Base-by-base conservation (phyloP, 208 protist genomes). In the Acanthamoeba healyi region DNA sequence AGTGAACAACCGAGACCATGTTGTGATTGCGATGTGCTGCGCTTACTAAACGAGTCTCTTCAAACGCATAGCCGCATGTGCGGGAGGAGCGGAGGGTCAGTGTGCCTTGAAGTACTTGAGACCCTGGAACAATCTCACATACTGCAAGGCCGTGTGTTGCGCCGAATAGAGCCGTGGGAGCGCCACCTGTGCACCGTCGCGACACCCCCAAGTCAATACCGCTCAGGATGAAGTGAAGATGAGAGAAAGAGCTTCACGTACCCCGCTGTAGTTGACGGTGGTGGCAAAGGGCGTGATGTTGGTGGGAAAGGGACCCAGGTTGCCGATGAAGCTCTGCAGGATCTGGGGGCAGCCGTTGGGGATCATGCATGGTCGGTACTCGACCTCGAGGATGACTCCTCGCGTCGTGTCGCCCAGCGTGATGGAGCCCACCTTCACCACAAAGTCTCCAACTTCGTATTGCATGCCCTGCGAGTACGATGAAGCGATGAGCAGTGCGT, bases 351-450 rank as follows among this genome's bases (percentile, higher is more conserved):
- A 87, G 3, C 49, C 46, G 44, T 87, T 87, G 79, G 79, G 79
- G 26, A 61, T 61, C 46, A 87, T 34, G 44, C 79, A 87, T 0
- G 79, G 79, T 29, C 79, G 42, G 79, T 87, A 87, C 79, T 87
- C 79, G 6, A 87, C 79, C 79, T 87, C 79, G 14, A 87, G 46
- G 2, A 87, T 24, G 32, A 87, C 44, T 0, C 79, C 79, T 36
- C 49, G 42, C 46, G 42, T 87, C 5, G n/a, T 87, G 44, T 87
- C 49, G 44, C 79, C 79, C 14, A 87, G 79, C 79, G 61, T 87
- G 79, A 87, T 61, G 79, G 79, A 87, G 38, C 79, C 79, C 46
- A 87, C 49, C 46, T 87, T 87, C 44, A 87, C 79, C 38, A 54
- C 46, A 87, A 87, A 87, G 79, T 87, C 79, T 0, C 46, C 79